phyloP scores from a whole-genome alignment of 106 monocot genomes.

The Hemerocallis citrina region DNA sequence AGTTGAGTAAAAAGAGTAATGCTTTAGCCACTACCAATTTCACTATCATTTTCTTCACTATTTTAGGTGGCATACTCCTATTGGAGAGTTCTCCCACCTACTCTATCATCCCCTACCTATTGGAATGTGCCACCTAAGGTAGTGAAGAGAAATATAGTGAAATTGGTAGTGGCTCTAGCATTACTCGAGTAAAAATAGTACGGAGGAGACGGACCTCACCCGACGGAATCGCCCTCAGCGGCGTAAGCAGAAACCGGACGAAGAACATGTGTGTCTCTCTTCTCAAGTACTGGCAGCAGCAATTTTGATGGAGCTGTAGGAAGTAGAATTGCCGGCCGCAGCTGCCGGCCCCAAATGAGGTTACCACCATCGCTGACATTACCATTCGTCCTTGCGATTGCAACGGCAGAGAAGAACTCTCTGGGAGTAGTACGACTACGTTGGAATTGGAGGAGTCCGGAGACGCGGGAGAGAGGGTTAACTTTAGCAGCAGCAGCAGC shows the following conservation, averaged over 20 bases:
- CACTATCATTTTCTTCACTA: too few relatives aligned
- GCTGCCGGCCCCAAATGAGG: slow-evolving; percentile 49
- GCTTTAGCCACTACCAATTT: too few relatives aligned
- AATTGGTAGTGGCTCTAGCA: too few relatives aligned
- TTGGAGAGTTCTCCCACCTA: too few relatives aligned
- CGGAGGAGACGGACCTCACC: slow-evolving; percentile 92
- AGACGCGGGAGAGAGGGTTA: slow-evolving; percentile 36
- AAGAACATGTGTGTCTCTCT: slow-evolving; percentile 3
- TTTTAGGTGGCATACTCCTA: too few relatives aligned
- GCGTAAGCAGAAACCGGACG: slow-evolving; percentile 19
- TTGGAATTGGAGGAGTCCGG: slow-evolving; percentile 35
- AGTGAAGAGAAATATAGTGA: too few relatives aligned
- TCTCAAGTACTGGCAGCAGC: background rate
- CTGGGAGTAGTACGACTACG: background rate
- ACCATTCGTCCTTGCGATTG: background rate
- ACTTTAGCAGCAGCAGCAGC: slow-evolving; percentile 12
- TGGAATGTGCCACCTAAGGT: too few relatives aligned
- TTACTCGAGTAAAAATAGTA: too few relatives aligned
- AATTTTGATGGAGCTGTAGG: background rate
- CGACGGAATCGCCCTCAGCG: slow-evolving; percentile 76
- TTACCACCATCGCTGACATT: slow-evolving; percentile 40
- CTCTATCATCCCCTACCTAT: too few relatives aligned
- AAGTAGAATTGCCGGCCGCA: slow-evolving; percentile 37
- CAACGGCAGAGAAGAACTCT: background rate
- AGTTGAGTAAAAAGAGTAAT: too few relatives aligned